These are phyloP conservation scores for Glonium stellatum DNA, from an alignment of 495 filamentous ascomycete genomes.

Conservation along the genomic window DNA sequence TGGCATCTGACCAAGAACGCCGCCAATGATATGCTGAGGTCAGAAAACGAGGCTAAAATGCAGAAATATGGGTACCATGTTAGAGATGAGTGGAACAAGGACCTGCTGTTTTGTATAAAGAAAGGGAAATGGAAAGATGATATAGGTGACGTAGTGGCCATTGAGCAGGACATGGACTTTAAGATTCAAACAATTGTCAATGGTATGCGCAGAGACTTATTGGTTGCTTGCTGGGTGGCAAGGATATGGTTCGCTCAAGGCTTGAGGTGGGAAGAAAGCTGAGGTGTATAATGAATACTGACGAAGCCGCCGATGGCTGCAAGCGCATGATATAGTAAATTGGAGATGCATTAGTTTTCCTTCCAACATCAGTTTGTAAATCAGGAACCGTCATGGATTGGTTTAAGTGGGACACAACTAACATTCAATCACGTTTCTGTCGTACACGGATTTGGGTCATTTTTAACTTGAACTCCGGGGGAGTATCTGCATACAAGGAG, in stretches of 20 bases:
- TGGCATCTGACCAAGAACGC: slow-evolving; percentile 14
- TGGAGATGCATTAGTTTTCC: too few species aligned
- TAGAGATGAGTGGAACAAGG: slow-evolving; percentile 23
- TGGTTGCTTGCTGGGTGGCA: slow-evolving; percentile 23
- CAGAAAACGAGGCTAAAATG: slow-evolving; percentile 22
- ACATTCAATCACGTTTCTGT: too few species aligned
- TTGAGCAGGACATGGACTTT: slow-evolving; percentile 7
- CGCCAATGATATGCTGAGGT: slow-evolving; percentile 17
- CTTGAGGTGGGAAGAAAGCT: slow-evolving; percentile 9
- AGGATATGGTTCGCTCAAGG: slow-evolving; percentile 15
- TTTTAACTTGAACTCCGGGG: too few species aligned
- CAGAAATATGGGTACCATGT: slow-evolving; percentile 27
- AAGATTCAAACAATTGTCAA: slow-evolving; percentile 3
- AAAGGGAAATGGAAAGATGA: slow-evolving; percentile 19
- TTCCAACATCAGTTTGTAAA: too few species aligned
- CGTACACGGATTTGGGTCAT: too few species aligned
- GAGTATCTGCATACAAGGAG: too few species aligned
- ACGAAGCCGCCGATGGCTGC: too few species aligned
- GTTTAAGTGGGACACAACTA: too few species aligned
- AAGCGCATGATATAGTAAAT: too few species aligned
- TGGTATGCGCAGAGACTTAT: slow-evolving; percentile 13
- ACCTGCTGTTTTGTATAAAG: slow-evolving; percentile 17
- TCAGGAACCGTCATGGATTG: too few species aligned
- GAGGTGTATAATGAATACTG: too few species aligned
- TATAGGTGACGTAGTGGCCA: slow-evolving; percentile 4